Conservation (phyloP, 2,329 filamentous ascomycete species). For the Tetracladium maxilliforme region DNA sequence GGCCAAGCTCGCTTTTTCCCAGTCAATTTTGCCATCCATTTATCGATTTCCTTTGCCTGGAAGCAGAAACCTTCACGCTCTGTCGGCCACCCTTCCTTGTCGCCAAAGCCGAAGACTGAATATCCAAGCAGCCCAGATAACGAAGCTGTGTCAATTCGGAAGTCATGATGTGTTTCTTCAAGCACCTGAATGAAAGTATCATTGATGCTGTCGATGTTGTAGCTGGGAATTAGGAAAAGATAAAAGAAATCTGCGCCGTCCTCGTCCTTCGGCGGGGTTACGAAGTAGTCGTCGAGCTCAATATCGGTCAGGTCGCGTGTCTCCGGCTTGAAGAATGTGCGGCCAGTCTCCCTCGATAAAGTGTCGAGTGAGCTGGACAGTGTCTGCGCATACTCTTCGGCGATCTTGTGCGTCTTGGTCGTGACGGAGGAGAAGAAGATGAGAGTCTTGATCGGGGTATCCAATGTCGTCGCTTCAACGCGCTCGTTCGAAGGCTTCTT, state of each 20-base stretch:
- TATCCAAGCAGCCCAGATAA: conserved; percentile 68
- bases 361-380: conserved; percentile 27
- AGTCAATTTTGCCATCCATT: conserved; percentile 94
- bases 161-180: conserved; percentile 89
- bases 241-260: conserved; percentile 52
- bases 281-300: conserved; percentile 88
- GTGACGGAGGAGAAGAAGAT: conserved; percentile 87
- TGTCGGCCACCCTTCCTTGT: conserved; percentile 81
- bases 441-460: conserved; percentile 49
- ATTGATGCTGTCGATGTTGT: conserved; percentile 89
- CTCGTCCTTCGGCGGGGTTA: conserved; percentile 51
- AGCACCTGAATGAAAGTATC: conserved; percentile 79
- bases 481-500: conserved; percentile 9
- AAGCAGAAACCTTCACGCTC: conserved; percentile 87
- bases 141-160: conserved; percentile 83
- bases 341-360: conserved; percentile 11
- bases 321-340: conserved; percentile 38
- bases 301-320: conserved; percentile 69
- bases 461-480: conserved; percentile 12
- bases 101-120: conserved; percentile 87
- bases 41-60: conserved; percentile 80
- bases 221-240: conserved; percentile 72
- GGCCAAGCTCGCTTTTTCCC: conserved; percentile 77
- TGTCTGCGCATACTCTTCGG: conserved; percentile 43
- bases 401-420: conserved; percentile 64